Percentiles rank a stretch among this genome's conserved stretches.
Evolutionary conservation across 1,284 basidiomycete genomes (phyloP).

Genomic region (Puccinia novopanici): DNA sequence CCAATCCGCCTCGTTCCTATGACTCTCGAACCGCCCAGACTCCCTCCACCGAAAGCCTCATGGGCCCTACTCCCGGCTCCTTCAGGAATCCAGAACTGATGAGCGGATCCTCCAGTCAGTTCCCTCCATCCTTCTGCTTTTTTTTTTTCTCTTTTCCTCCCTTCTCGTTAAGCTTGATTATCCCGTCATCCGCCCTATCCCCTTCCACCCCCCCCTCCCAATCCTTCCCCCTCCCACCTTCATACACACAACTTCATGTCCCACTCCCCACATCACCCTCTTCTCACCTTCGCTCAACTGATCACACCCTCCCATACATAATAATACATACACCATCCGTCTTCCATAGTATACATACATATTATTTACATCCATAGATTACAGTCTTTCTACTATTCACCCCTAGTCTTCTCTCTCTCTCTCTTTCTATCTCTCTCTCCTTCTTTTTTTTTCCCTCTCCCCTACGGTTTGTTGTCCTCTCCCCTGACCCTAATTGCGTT

Average conservation of each 20-base stretch:
- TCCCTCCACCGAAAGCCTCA: conserved; percentile 47
- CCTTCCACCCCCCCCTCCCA: neutral
- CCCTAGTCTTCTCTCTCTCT: neutral
- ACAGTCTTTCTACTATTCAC: conserved; percentile 3
- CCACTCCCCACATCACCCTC: neutral
- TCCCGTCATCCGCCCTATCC: conserved; percentile 27
- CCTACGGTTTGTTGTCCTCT: neutral
- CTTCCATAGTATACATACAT: neutral
- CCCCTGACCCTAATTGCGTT: neutral
- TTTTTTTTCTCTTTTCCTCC: neutral
- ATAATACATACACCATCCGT: neutral
- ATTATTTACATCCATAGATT: neutral
- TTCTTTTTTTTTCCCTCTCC: neutral
- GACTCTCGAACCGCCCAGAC: conserved; percentile 35
- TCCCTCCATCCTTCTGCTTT: neutral
- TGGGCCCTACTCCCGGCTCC: conserved; percentile 27
- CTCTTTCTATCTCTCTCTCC: neutral
- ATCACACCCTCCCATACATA: neutral
- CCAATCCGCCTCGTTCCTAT: conserved; percentile 31
- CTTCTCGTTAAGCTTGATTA: conserved; percentile 8
- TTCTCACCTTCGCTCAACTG: neutral
- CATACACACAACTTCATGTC: neutral
- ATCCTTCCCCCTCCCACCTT: neutral
- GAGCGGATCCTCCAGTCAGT: conserved; percentile 47
- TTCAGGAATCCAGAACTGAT: conserved; percentile 41